Evolutionary conservation across 148 eudicot genomes (phyloP), one percentile per base, ranked within the genome.

Genomic region (Chenopodium album): DNA sequence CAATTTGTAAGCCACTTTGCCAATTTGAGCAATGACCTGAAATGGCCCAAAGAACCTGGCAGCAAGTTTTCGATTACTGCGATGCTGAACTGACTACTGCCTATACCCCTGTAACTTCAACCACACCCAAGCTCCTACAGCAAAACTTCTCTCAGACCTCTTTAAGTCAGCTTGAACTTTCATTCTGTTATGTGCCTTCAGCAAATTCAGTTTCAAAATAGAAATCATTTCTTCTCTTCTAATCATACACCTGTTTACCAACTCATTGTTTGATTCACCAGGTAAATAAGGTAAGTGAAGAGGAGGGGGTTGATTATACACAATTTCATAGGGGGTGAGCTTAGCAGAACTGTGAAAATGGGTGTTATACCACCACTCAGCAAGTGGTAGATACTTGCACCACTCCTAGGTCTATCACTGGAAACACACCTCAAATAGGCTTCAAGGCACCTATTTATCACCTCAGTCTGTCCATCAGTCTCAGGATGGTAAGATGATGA

Each of bases 311-410:
- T 71, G 74, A 12, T 9, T 3, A 11, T 71, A 71, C 4, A 71
- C 46, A 11, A 37, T 32, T 32, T 71, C 74, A 71, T 32, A 71
- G 8, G 74, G 74, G 3, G 74, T 71, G 6, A 13, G 11, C 23
- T 71, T 48, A 12, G 50, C 13, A 22, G 74, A 14, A 22, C 31
- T 16, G 59, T 73, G 59, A 10, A 73, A 73, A 3, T n/a, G 23
- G 4, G 59, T 73, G 31, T 73, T 73, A 20, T 73, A 73, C 76
- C 67, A 64, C 29, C 67, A 64, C 22, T 64, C 28, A 20, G 67
- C 67, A 26, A 64, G 4, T 9, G 32, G 32, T 31, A 31, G 32
- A 31, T 31, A 31, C 32, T 31, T 31, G 32, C 32, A 31, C 32
- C 32, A 31, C 32, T 31, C 32, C 32, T 31, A 31, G 32, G 32